These are phyloP conservation scores for Fraxinus platypoda DNA, from an alignment of 305 asterid species.

Conservation along the genomic window DNA sequence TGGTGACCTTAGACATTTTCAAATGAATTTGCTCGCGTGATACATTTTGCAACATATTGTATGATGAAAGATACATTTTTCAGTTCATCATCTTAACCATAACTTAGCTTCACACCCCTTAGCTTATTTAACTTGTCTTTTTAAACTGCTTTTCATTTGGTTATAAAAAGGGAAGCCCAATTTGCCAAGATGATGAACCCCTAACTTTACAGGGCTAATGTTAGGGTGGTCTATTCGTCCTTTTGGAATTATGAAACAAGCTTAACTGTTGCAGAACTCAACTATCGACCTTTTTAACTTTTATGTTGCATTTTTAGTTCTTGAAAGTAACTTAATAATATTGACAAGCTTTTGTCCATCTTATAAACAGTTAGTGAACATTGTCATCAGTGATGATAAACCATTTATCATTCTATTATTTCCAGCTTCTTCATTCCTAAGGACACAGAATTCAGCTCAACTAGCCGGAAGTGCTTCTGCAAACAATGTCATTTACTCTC, in stretches of 20 bases:
- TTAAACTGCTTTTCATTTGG: background rate
- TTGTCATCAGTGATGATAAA: background rate
- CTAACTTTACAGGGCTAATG: background rate
- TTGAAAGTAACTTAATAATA: background rate
- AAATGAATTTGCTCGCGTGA: background rate
- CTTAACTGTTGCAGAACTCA: background rate
- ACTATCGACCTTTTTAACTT: background rate
- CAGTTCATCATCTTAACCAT: background rate
- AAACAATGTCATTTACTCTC: slow-evolving; percentile 52
- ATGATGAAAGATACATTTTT: background rate
- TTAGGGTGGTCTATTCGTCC: background rate
- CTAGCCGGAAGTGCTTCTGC: slow-evolving; percentile 49
- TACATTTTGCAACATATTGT: background rate
- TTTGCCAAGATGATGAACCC: background rate
- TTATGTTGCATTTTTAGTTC: background rate
- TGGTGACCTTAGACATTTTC: background rate
- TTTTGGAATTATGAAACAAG: background rate
- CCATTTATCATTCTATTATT: slow-evolving; percentile 8
- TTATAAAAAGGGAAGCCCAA: background rate
- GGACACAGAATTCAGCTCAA: slow-evolving; percentile 54
- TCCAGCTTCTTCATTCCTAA: slow-evolving; percentile 68
- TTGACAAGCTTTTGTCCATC: background rate
- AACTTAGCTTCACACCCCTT: background rate
- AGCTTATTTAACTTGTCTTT: background rate
- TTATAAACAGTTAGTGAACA: background rate